Evolutionary conservation across 805 yeast species (phyloP).

Genomic region (Cyberlindnera japonica): DNA sequence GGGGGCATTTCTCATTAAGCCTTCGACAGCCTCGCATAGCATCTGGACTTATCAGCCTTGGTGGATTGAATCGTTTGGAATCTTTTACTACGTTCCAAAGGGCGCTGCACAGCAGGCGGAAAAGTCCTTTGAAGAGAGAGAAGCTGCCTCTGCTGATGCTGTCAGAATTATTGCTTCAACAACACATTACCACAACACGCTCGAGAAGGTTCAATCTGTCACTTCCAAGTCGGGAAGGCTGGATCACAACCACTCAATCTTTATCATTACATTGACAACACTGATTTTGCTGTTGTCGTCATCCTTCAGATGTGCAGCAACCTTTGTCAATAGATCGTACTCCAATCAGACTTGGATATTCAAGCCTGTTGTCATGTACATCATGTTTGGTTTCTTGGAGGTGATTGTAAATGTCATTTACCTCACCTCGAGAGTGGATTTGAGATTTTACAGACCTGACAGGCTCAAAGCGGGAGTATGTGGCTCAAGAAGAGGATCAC

Average conservation of each 20-base stretch:
- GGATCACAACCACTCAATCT: slow-evolving; percentile 49
- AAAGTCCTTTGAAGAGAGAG: slow-evolving; percentile 42
- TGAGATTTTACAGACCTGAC: slow-evolving; percentile 80
- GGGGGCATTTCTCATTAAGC: slow-evolving; percentile 51
- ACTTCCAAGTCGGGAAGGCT: slow-evolving; percentile 34
- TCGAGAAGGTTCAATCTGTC: slow-evolving; percentile 27
- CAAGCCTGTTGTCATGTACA: slow-evolving; percentile 58
- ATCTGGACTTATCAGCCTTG: slow-evolving; percentile 66
- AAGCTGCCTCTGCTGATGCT: slow-evolving; percentile 29
- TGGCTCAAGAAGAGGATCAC: slow-evolving; percentile 6
- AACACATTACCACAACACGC: slow-evolving; percentile 34
- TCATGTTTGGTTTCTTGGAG: slow-evolving; percentile 68
- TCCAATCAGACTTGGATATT: slow-evolving; percentile 40
- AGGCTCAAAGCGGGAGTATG: slow-evolving; percentile 32
- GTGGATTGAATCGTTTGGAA: slow-evolving; percentile 67
- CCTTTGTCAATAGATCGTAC: slow-evolving; percentile 33
- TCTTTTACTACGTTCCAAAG: slow-evolving; percentile 55
- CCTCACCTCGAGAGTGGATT: slow-evolving; percentile 62
- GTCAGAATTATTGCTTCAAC: slow-evolving; percentile 51
- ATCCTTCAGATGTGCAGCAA: slow-evolving; percentile 45
- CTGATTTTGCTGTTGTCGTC: slow-evolving; percentile 48
- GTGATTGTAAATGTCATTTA: slow-evolving; percentile 52
- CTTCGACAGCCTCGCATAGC: slow-evolving; percentile 46
- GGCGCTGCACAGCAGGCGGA: slow-evolving; percentile 49
- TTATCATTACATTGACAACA: slow-evolving; percentile 41